phyloP scores from a whole-genome alignment of 805 yeast genomes.

The Lipomyces spencermartinsiae region DNA sequence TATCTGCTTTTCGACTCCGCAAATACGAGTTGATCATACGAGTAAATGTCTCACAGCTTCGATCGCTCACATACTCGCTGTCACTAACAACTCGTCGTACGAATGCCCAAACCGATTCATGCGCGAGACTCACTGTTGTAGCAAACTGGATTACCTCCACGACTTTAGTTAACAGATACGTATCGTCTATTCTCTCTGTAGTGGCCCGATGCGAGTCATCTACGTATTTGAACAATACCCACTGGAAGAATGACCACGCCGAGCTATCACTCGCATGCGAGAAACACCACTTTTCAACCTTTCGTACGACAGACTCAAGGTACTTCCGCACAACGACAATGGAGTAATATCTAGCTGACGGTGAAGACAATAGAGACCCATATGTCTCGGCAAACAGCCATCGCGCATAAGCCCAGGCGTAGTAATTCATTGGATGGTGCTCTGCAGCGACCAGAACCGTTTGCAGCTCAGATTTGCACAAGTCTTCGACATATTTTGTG shows the following conservation, averaged over 20 bases:
- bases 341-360: conserved; percentile 20
- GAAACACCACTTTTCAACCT: conserved; percentile 38
- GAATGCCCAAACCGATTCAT: conserved; percentile 35
- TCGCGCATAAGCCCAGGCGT: conserved; percentile 54
- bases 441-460: conserved; percentile 48
- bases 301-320: conserved; percentile 12
- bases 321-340: conserved; percentile 12
- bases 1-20: conserved; percentile 22
- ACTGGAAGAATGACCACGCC: conserved; percentile 38
- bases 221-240: conserved; percentile 24
- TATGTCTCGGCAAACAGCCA: conserved; percentile 39
- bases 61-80: conserved; percentile 17
- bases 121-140: conserved; percentile 28
- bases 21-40: conserved; percentile 19
- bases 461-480: conserved; percentile 37
- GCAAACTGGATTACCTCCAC: conserved; percentile 27
- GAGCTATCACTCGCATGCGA: conserved; percentile 38
- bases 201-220: background rate
- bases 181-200: conserved; percentile 16
- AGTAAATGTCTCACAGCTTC: conserved; percentile 11
- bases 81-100: conserved; percentile 25
- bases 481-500: conserved; percentile 16
- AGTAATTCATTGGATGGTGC: conserved; percentile 56
- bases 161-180: conserved; percentile 18
- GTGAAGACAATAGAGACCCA: conserved; percentile 8